Evolutionary conservation across 1,284 basidiomycete species (phyloP).

Genomic region (Jaminaea rosea): DNA sequence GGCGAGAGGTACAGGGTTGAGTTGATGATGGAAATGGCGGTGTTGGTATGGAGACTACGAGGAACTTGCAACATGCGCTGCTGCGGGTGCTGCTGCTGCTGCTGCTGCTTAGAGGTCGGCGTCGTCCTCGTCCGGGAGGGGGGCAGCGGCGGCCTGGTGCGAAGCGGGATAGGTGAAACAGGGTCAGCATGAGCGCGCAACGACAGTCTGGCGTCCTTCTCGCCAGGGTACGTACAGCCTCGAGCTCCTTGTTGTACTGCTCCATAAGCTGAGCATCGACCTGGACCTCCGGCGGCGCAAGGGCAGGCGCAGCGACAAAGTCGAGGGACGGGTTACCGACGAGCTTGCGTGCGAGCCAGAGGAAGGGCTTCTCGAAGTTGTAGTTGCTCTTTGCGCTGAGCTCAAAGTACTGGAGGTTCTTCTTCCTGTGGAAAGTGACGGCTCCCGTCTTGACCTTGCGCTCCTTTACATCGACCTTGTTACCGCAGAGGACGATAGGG

Average conservation of each 20-base stretch:
- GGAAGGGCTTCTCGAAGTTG: slow-evolving; percentile 99
- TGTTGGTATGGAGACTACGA: too few relatives aligned
- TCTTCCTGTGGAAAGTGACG: slow-evolving; percentile 99
- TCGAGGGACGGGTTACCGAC: slow-evolving; percentile 85
- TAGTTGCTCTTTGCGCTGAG: slow-evolving; percentile 99
- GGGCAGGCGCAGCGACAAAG: slow-evolving; percentile 91
- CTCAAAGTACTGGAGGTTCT: slow-evolving; percentile 99
- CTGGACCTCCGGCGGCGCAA: slow-evolving; percentile 84
- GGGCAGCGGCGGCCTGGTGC: slow-evolving; percentile 49
- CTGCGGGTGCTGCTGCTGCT: too few relatives aligned
- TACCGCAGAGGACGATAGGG: slow-evolving; percentile 97
- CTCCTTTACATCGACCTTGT: slow-evolving; percentile 99
- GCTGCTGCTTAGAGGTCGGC: slow-evolving; percentile 46
- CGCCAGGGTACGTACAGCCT: slow-evolving; percentile 40
- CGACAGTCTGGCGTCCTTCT: too few relatives aligned
- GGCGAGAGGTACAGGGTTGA: too few relatives aligned
- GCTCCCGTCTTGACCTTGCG: slow-evolving; percentile 98
- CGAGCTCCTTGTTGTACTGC: slow-evolving; percentile 74
- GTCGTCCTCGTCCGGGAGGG: slow-evolving; percentile 54
- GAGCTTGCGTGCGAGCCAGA: slow-evolving; percentile 97
- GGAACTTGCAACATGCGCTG: too few relatives aligned
- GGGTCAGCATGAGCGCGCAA: background rate
- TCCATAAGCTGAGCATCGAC: slow-evolving; percentile 74
- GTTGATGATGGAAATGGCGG: too few relatives aligned
- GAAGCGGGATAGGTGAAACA: background rate